phyloP scores from a whole-genome alignment of 441 rosid genomes.

The Gossypium aridum region DNA sequence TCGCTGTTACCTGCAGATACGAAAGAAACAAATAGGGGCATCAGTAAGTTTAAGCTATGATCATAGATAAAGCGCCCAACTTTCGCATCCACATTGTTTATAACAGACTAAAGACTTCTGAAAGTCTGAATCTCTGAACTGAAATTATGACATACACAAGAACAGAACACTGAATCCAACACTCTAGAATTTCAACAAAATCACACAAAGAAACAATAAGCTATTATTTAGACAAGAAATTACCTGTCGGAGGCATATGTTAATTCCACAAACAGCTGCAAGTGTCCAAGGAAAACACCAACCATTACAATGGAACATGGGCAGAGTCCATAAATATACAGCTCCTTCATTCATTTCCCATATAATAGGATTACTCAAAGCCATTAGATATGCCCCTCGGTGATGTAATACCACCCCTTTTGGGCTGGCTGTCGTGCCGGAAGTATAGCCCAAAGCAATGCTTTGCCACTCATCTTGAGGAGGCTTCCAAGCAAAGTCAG shows the following conservation, averaged over 20 bases:
- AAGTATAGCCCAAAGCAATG: conserved; percentile 78
- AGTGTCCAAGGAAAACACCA: conserved; percentile 88
- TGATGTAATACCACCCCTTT: conserved; percentile 81
- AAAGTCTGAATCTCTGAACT: background rate
- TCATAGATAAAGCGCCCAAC: background rate
- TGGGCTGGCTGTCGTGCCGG: conserved; percentile 92
- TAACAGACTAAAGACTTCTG: background rate
- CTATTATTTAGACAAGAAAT: background rate
- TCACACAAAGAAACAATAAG: background rate
- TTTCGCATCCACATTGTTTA: background rate
- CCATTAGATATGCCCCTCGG: conserved; percentile 83
- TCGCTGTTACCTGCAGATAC: conserved; percentile 59
- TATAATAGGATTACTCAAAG: conserved; percentile 47
- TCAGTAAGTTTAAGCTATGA: background rate
- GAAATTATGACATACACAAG: too few species aligned
- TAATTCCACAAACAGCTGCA: conserved; percentile 68
- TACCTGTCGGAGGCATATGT: conserved; percentile 89
- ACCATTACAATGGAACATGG: conserved; percentile 90
- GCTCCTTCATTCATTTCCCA: conserved; percentile 83
- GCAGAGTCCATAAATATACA: conserved; percentile 85
- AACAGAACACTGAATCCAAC: background rate
- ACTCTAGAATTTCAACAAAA: background rate
- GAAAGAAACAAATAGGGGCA: background rate
- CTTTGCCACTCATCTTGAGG: conserved; percentile 93
- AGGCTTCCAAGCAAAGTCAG: conserved; percentile 60